Percentiles rank a stretch among this genome's conserved stretches.
Conservation (phyloP, 2,329 filamentous ascomycete species). For the Colletotrichum chlorophyti region DNA sequence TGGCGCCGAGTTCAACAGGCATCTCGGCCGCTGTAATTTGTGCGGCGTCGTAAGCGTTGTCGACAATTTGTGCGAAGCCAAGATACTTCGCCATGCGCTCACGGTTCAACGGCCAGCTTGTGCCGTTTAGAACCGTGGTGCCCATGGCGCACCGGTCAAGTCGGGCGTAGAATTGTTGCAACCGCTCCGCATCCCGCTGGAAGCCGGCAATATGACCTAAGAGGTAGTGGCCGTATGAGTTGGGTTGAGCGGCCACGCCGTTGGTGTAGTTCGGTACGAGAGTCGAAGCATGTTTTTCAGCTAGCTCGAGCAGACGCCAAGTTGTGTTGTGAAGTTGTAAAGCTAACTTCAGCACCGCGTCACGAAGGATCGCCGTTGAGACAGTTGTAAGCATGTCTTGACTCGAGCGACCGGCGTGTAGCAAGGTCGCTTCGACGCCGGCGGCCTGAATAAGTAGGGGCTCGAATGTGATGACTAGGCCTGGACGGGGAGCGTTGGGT, state of each 20-base stretch:
- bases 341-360: slow-evolving; percentile 8
- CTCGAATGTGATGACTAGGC: slow-evolving; percentile 24
- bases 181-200: slow-evolving; percentile 8
- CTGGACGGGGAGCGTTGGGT: slow-evolving; percentile 9
- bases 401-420: slow-evolving; percentile 24
- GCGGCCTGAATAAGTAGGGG: slow-evolving; percentile 18
- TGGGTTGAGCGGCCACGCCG: slow-evolving; percentile 20
- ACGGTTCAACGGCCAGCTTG: slow-evolving; percentile 24
- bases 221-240: slow-evolving; percentile 20
- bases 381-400: slow-evolving; percentile 24
- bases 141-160: slow-evolving; percentile 22
- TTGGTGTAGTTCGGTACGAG: slow-evolving; percentile 22
- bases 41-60: slow-evolving; percentile 23
- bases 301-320: neutral
- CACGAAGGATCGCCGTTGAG: slow-evolving; percentile 7
- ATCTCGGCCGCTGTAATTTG: slow-evolving; percentile 17
- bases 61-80: slow-evolving; percentile 14
- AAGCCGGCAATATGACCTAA: slow-evolving; percentile 11
- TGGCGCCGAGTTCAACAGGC: slow-evolving; percentile 15
- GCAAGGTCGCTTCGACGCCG: slow-evolving; percentile 17
- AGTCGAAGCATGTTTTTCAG: neutral
- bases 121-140: slow-evolving; percentile 20
- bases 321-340: slow-evolving; percentile 15
- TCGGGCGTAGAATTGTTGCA: slow-evolving; percentile 11
- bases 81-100: slow-evolving; percentile 22